phyloP scores from a whole-genome alignment of 805 yeast species.

The Wickerhamiella qilinensis region DNA sequence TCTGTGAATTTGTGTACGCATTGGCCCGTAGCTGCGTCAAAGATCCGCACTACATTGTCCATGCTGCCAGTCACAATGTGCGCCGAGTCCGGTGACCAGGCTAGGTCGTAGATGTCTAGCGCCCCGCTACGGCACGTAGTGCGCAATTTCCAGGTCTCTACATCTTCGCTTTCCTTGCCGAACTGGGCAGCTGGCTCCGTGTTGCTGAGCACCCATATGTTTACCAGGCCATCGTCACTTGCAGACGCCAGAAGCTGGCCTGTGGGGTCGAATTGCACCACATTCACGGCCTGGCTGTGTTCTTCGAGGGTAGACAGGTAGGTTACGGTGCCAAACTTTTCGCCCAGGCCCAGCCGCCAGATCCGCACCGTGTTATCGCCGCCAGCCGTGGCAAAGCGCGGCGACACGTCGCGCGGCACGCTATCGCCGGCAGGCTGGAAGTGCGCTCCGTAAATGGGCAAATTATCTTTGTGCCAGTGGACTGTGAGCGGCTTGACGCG shows the following conservation, averaged over 20 bases:
- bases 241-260: slow-evolving; percentile 74
- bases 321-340: slow-evolving; percentile 28
- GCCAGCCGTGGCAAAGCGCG: slow-evolving; percentile 73
- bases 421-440: slow-evolving; percentile 19
- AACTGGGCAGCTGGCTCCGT: too few relatives aligned
- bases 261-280: slow-evolving; percentile 57
- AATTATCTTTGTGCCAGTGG: slow-evolving; percentile 28
- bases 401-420: slow-evolving; percentile 5
- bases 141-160: slow-evolving; percentile 57
- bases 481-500: slow-evolving; percentile 24
- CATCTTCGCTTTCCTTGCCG: slow-evolving; percentile 27
- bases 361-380: slow-evolving; percentile 80
- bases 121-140: slow-evolving; percentile 33
- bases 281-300: slow-evolving; percentile 91
- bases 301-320: slow-evolving; percentile 69
- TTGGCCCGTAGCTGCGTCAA: slow-evolving; percentile 38
- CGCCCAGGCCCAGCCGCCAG: slow-evolving; percentile 26
- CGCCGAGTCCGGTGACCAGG: slow-evolving; percentile 80
- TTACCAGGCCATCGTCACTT: slow-evolving; percentile 84
- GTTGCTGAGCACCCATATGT: slow-evolving; percentile 56
- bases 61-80: slow-evolving; percentile 77
- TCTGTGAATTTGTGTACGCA: slow-evolving; percentile 46
- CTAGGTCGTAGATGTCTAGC: slow-evolving; percentile 75
- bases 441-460: slow-evolving; percentile 26
- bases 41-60: slow-evolving; percentile 70